Conservation (phyloP, 495 filamentous ascomycete species). For the Xylaria longipes region DNA sequence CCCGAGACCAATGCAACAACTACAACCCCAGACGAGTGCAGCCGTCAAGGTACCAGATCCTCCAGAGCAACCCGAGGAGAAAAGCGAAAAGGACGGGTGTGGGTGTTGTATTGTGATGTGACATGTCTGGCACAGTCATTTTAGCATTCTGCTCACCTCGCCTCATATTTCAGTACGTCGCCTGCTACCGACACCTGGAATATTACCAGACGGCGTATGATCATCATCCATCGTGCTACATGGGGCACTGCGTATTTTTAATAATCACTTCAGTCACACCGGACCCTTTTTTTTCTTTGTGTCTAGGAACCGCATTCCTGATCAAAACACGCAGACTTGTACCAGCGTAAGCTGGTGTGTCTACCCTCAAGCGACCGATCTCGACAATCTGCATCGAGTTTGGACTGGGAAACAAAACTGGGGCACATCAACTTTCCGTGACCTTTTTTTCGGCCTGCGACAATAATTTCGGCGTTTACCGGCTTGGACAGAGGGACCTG, state of each 20-base stretch:
- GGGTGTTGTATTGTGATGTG: constrained; percentile 64
- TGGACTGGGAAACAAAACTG: background rate
- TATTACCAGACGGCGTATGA: constrained; percentile 36
- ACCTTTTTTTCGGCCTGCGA: constrained; percentile 26
- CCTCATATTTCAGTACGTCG: constrained; percentile 8
- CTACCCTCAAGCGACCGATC: constrained; percentile 1
- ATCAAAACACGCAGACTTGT: background rate
- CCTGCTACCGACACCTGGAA: constrained; percentile 27
- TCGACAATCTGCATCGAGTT: background rate
- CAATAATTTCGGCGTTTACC: constrained; percentile 36
- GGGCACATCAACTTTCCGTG: constrained; percentile 12
- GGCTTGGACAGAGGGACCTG: constrained; percentile 38
- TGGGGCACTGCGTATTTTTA: constrained; percentile 33
- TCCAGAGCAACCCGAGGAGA: constrained; percentile 41
- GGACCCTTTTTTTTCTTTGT: constrained; percentile 33
- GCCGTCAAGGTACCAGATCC: constrained; percentile 44
- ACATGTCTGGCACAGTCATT: constrained; percentile 32
- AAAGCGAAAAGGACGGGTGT: constrained; percentile 52
- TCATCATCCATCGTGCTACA: constrained; percentile 28
- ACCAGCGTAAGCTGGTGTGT: background rate
- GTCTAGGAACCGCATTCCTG: constrained; percentile 24
- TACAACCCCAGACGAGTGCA: constrained; percentile 33
- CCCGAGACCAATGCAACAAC: constrained; percentile 40
- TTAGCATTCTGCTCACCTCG: constrained; percentile 21
- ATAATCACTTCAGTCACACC: constrained; percentile 30